phyloP scores from a whole-genome alignment of 208 protist genomes.

The Wallacemonas sp. region DNA sequence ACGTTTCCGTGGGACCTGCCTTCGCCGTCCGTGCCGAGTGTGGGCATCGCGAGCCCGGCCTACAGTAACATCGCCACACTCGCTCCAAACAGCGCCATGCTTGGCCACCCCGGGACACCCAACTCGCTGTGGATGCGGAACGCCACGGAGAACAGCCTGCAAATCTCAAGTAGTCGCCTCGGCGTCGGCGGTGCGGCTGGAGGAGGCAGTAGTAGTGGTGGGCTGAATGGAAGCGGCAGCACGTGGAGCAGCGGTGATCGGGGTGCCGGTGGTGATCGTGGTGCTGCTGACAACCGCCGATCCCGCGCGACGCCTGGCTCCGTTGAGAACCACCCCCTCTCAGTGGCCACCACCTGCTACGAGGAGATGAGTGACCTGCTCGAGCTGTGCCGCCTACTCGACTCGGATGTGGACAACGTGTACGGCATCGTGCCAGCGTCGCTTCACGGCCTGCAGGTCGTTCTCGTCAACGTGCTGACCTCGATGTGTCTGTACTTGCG shows the following conservation, averaged over 20 bases:
- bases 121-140: neutral
- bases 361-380: constrained; percentile 28
- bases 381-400: constrained; percentile 34
- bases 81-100: too few species aligned
- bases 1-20: constrained; percentile 4
- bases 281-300: neutral
- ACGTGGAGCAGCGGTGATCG: neutral
- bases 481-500: neutral
- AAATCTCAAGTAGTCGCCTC: neutral
- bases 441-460: constrained; percentile 25
- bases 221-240: neutral
- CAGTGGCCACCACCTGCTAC: neutral
- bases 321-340: constrained; percentile 1
- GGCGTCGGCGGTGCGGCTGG: too few species aligned
- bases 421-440: constrained; percentile 19
- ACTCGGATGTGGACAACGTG: constrained; percentile 40
- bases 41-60: too few species aligned
- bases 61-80: too few species aligned
- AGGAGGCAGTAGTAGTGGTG: neutral
- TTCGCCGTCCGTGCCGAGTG: neutral
- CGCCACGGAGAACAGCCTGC: constrained; percentile 1
- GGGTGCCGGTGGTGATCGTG: neutral
- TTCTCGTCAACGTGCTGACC: constrained; percentile 15
- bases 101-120: neutral
- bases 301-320: neutral